phyloP scores from a whole-genome alignment of 495 filamentous ascomycete genomes.

The Talaromyces trachyspermus region DNA sequence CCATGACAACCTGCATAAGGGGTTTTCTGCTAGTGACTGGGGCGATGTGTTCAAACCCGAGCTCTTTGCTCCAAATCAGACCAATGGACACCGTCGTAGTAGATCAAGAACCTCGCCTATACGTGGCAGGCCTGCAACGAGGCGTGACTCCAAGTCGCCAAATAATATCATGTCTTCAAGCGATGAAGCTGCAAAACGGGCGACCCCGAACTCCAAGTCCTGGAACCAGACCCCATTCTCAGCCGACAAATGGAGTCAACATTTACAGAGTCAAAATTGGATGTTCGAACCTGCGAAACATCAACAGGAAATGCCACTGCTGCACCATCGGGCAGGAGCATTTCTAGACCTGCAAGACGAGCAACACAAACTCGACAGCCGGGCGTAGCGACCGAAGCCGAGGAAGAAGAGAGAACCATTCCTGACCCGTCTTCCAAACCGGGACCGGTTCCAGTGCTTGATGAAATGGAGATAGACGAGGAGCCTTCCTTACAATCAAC shows the following conservation, averaged over 20 bases:
- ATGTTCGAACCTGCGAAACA: conserved; percentile 26
- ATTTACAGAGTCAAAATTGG: conserved; percentile 53
- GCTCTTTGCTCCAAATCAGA: conserved; percentile 38
- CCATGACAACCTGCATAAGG: conserved; percentile 70
- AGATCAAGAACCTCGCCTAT: conserved; percentile 26
- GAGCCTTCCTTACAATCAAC: conserved; percentile 17
- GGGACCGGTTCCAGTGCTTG: conserved; percentile 10
- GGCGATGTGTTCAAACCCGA: conserved; percentile 46
- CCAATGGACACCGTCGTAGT: conserved; percentile 24
- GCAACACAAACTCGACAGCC: conserved; percentile 22
- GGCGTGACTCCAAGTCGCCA: not conserved
- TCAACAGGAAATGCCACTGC: conserved; percentile 17
- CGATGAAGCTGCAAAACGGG: conserved; percentile 8
- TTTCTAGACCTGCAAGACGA: conserved; percentile 14
- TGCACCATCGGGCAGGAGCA: not conserved
- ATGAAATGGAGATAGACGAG: conserved; percentile 47
- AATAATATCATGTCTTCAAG: conserved; percentile 8
- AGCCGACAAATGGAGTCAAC: conserved; percentile 57
- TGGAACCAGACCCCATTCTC: conserved; percentile 38
- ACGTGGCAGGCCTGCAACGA: conserved; percentile 22
- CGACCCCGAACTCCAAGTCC: not conserved
- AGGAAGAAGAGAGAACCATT: conserved; percentile 29
- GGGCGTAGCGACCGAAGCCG: conserved; percentile 36
- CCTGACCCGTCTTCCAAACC: not conserved
- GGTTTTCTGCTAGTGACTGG: conserved; percentile 57